Conservation (phyloP, 306 rosid species). For the Vigna nakashimae region DNA sequence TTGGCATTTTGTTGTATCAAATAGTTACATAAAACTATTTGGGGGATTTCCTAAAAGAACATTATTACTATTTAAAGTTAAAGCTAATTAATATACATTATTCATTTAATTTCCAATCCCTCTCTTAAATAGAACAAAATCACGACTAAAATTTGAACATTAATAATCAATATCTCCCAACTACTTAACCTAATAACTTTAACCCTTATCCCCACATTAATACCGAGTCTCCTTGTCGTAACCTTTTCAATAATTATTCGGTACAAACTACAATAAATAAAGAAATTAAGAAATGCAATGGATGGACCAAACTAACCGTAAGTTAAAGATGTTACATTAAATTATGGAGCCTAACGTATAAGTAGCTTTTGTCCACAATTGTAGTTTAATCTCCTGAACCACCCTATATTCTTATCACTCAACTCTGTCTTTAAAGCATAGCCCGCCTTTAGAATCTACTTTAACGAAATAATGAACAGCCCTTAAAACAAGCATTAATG, state of each 20-base stretch:
- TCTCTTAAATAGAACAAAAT: no score
- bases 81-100: no score
- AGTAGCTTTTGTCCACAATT: not conserved
- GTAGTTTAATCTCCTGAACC: constrained; percentile 13
- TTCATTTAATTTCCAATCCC: no score
- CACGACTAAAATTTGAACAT: no score
- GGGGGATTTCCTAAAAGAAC: not conserved
- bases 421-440: constrained; percentile 32
- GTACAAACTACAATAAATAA: not conserved
- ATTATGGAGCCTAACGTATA: constrained; percentile 3
- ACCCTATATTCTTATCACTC: constrained; percentile 22
- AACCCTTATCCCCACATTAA: constrained; percentile 29
- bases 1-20: constrained; percentile 6
- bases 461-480: constrained; percentile 36
- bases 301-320: constrained; percentile 33
- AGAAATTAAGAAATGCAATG: not conserved
- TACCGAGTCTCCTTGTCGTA: constrained; percentile 3
- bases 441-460: constrained; percentile 46
- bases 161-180: not conserved
- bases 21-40: constrained; percentile 9
- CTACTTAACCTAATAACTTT: not conserved
- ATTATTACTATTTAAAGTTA: not conserved
- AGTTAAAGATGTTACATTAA: constrained; percentile 27
- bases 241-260: not conserved
- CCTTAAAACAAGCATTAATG: constrained; percentile 22